phyloP scores from a whole-genome alignment of 306 rosid genomes.

The Cucumis hystrix region DNA sequence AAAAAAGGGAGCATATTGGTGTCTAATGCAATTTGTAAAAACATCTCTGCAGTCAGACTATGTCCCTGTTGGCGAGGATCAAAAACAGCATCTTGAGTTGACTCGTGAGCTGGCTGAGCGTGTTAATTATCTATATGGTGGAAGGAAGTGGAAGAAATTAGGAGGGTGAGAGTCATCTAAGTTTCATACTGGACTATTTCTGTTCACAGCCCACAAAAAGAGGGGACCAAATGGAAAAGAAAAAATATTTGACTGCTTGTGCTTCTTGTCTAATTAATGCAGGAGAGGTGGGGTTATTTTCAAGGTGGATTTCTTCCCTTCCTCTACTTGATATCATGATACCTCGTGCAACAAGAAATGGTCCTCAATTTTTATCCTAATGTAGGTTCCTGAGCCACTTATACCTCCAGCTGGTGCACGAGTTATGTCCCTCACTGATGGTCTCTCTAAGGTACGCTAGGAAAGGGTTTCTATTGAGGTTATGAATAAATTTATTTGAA shows the following conservation, averaged over 20 bases:
- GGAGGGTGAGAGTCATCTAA: conserved; percentile 68
- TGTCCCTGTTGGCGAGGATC: conserved; percentile 98
- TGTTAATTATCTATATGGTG: conserved; percentile 78
- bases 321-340: conserved; percentile 4
- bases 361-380: conserved; percentile 13
- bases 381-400: conserved; percentile 94
- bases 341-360: conserved; percentile 1
- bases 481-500: background rate
- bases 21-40: background rate
- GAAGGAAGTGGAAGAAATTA: conserved; percentile 93
- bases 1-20: background rate
- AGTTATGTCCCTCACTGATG: conserved; percentile 90
- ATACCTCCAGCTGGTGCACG: conserved; percentile 94
- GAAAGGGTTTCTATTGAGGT: background rate
- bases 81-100: conserved; percentile 94
- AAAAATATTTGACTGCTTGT: conserved; percentile 14
- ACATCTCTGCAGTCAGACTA: conserved; percentile 70
- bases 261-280: conserved; percentile 31
- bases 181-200: conserved; percentile 4
- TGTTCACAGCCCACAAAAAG: background rate
- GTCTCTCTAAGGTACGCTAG: conserved; percentile 64
- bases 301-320: conserved; percentile 42
- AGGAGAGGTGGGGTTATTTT: conserved; percentile 80
- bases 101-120: conserved; percentile 89
- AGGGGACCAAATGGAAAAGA: background rate